Evolutionary conservation across 2,329 filamentous ascomycete genomes (phyloP).

Genomic region (Pestalotiopsis fici): DNA sequence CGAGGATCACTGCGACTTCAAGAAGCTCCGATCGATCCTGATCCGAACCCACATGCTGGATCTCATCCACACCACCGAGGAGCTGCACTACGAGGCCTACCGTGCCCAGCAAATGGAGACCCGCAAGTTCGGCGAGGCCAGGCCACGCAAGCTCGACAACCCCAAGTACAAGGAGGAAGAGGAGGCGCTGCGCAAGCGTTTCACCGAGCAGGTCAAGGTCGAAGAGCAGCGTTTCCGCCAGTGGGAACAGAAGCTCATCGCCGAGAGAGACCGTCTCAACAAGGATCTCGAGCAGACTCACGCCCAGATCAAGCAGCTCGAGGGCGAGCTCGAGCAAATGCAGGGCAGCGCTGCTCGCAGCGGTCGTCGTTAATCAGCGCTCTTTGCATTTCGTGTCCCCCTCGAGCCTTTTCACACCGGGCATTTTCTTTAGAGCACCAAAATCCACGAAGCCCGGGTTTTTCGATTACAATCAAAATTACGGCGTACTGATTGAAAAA

Average conservation of each 20-base stretch:
- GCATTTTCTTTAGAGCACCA: constrained; percentile 8
- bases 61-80: constrained; percentile 98
- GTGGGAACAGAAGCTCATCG: constrained; percentile 99
- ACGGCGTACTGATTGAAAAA: constrained; percentile 6
- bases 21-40: constrained; percentile 98
- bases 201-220: constrained; percentile 99
- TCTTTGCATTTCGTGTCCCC: constrained; percentile 14
- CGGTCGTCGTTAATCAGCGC: constrained; percentile 73
- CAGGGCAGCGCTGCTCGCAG: constrained; percentile 89
- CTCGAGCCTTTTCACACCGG: constrained; percentile 1
- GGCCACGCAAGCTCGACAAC: constrained; percentile 97
- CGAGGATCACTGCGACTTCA: constrained; percentile 99
- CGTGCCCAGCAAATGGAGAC: constrained; percentile 99
- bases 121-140: constrained; percentile 96
- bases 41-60: constrained; percentile 99
- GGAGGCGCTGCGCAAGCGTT: constrained; percentile 95
- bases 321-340: constrained; percentile 90
- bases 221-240: constrained; percentile 99
- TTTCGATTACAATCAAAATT: constrained; percentile 6
- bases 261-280: constrained; percentile 97
- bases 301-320: constrained; percentile 87
- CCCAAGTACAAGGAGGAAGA: constrained; percentile 99
- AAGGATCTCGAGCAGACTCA: constrained; percentile 99
- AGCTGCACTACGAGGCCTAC: constrained; percentile 99
- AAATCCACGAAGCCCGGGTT: neutral